Evolutionary conservation across 164 flowering plant genomes (phyloP), one percentile per base, ranked within the genome.

Genomic region (Amborella trichopoda): DNA sequence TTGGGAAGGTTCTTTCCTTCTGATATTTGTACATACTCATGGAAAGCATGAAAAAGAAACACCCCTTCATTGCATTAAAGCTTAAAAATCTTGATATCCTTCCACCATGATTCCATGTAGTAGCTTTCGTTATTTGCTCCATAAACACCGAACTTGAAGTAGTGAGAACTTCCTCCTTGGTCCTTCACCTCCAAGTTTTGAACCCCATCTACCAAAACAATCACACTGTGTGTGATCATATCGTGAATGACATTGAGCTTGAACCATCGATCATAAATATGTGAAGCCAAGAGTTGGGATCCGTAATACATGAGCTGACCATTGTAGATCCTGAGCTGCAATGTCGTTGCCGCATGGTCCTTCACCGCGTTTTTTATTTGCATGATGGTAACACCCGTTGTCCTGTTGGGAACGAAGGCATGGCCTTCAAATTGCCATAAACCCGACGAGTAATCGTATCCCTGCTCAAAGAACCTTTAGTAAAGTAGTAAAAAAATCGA

Each of bases 101-200:
- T 71, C 75, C 75, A 71, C 2, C 67, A 65, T 5, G 75, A 64
- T 41, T 71, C 67, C 75, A 71, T 71, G 47, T 40, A 56, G 16
- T 33, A 13, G 32, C 61, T 49, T 4, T 17, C 56, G 16, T 58
- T 23, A 5, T 43, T 24, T 23, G 57, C 64, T 3, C 62, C 64
- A 54, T 67, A 67, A 25, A 65, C 64, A 0, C 67, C 73, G 34
- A 39, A 65, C 38, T 71, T 64, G 65, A 71, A 71, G 55, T 37
- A 58, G 48, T 63, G 65, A 9, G 28, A 36, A 17, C 14, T 11
- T 3, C 64, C 64, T 20, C 63, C 63, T 10, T 53, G 52, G n/a
- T 62, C 64, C 3, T 49, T 22, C n/a, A 46, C 51, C 13, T 44
- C 50, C 6, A 49, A 43, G 44, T 36, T 58, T 19, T 33, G 54